phyloP scores from a whole-genome alignment of 495 filamentous ascomycete genomes.

The Melanomma pulvis-pyrius region DNA sequence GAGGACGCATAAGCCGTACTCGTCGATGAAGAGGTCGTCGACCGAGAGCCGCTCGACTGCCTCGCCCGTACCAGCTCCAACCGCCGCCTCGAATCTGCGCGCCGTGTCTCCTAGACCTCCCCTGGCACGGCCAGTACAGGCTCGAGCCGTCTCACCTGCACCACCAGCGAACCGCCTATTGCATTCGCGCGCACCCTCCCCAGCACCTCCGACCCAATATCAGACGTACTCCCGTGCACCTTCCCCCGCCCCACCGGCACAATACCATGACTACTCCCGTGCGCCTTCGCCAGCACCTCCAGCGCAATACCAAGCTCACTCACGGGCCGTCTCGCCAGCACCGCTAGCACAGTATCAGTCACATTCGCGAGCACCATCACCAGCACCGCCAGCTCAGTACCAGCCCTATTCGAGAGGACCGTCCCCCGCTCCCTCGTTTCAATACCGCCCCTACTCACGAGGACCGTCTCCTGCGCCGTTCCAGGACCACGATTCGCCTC shows the following conservation, averaged over 20 bases:
- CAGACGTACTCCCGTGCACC: constrained; percentile 20
- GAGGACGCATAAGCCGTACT: constrained; percentile 41
- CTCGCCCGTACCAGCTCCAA: constrained; percentile 10
- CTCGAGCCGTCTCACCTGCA: constrained; percentile 29
- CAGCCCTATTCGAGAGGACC: constrained; percentile 42
- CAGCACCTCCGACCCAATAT: constrained; percentile 20
- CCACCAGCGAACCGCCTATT: constrained; percentile 10
- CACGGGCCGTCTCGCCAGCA: constrained; percentile 44
- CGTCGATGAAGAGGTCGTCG: constrained; percentile 49
- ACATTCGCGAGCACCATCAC: constrained; percentile 31
- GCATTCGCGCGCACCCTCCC: constrained; percentile 21
- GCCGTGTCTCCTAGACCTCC: constrained; percentile 35
- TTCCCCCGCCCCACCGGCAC: constrained; percentile 34
- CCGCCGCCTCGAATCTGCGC: constrained; percentile 11
- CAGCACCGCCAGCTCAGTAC: constrained; percentile 42
- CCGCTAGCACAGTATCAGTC: constrained; percentile 32
- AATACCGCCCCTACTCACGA: constrained; percentile 21
- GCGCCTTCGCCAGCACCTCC: constrained; percentile 41
- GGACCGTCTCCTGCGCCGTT: constrained; percentile 44
- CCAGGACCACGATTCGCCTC: constrained; percentile 38
- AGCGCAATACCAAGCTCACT: constrained; percentile 25
- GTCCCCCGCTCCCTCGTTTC: constrained; percentile 43
- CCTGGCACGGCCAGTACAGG: constrained; percentile 11
- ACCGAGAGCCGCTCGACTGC: constrained; percentile 30
- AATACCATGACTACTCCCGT: constrained; percentile 19